These are phyloP conservation scores for Domatiomyces globalis DNA, from an alignment of 2,329 filamentous ascomycete species.

Conservation along the genomic window DNA sequence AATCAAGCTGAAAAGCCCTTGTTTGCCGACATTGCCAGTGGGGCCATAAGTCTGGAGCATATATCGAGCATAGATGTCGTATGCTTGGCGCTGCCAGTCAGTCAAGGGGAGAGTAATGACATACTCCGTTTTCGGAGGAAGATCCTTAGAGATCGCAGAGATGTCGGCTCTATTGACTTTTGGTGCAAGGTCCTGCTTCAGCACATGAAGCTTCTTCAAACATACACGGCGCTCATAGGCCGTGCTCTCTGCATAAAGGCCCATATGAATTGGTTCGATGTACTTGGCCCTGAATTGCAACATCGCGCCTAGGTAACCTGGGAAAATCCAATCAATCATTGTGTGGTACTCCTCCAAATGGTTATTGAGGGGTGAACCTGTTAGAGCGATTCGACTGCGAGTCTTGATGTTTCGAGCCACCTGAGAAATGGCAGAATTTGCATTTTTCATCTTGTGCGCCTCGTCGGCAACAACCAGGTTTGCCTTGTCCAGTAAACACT, in stretches of 20 bases:
- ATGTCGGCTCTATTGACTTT: slow-evolving; percentile 68
- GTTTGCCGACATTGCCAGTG: slow-evolving; percentile 30
- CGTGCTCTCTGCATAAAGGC: slow-evolving; percentile 53
- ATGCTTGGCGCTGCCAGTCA: slow-evolving; percentile 47
- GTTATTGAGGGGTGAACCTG: slow-evolving; percentile 75
- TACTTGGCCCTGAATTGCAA: slow-evolving; percentile 58
- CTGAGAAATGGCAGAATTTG: slow-evolving; percentile 36
- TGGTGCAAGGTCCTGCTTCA: slow-evolving; percentile 58
- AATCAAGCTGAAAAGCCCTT: slow-evolving; percentile 31
- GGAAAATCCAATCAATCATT: slow-evolving; percentile 81
- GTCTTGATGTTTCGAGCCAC: slow-evolving; percentile 50
- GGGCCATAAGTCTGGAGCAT: slow-evolving; percentile 26
- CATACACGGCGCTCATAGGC: slow-evolving; percentile 41
- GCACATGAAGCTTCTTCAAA: slow-evolving; percentile 51
- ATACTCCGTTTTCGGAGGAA: slow-evolving; percentile 69
- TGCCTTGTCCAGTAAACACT: slow-evolving; percentile 45
- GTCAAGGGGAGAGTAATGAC: slow-evolving; percentile 62
- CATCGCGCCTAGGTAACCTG: slow-evolving; percentile 56
- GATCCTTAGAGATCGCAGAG: slow-evolving; percentile 47
- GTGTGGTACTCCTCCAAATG: slow-evolving; percentile 69
- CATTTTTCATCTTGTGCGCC: slow-evolving; percentile 66
- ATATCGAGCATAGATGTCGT: slow-evolving; percentile 39
- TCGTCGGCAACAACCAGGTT: slow-evolving; percentile 74
- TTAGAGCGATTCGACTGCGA: slow-evolving; percentile 63
- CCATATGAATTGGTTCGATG: slow-evolving; percentile 56